Base-by-base conservation (phyloP, 2,329 filamentous ascomycete species). In the Claviceps monticola region DNA sequence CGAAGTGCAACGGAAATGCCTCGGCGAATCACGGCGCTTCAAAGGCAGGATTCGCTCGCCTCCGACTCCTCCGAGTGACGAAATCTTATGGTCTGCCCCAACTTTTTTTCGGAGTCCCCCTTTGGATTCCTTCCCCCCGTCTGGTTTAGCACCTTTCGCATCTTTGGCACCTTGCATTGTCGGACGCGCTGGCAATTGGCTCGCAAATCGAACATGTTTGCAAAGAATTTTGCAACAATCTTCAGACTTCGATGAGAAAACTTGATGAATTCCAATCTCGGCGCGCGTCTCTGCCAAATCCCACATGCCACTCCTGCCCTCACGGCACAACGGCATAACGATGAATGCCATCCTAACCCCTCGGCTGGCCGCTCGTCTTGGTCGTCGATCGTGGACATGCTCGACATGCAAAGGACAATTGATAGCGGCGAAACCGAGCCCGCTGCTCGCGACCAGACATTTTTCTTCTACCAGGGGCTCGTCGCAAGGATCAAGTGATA, bases 361-460 rank as follows among this genome's bases (percentile, higher is more conserved):
- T 55, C 60, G 62, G 65, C 62, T 63, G 59, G 70, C 62, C 62
- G 61, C 58, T 61, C 65, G 69, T 55, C 61, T 66, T 53, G 61
- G 64, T 60, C 56, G 68, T 62, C 63, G 65, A 56, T 60, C 67
- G 57, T 73, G 72, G 73, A 74, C 72, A 13, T 75, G 73, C 60
- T 69, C 67, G 55, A 67, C 62, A 54, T 75, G 73, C 58, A 70
- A 67, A 52, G 65, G 62, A 51, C 71, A 72, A 60, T 62, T 67
- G 52, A 58, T 62, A 38, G 65, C 57, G 23, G 53, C 59, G 52
- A 70, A 60, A 43, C 59, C 63, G 19, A 55, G 62, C 16, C 61
- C 56, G 49, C 54, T 57, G 19, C 54, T 61, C 48, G 49, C 56
- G 39, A 47, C 57, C 56, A 61, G 63, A 48, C 56, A 56, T 5